Evolutionary conservation across 106 monocot species (phyloP).

Genomic region (Iris macrosiphon): DNA sequence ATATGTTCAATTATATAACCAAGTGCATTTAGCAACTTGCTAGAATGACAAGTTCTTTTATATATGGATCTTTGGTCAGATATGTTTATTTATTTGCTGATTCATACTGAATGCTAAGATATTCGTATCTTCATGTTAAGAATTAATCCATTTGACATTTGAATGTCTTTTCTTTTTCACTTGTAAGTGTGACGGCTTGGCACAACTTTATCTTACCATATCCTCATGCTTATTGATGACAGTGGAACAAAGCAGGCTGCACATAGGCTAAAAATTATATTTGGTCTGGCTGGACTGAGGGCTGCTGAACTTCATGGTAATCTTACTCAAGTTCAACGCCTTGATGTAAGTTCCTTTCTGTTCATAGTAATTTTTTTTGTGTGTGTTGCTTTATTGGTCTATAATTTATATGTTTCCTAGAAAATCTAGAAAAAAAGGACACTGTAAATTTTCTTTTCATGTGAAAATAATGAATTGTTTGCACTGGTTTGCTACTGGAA

Average conservation of each 20-base stretch:
- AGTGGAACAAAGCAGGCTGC: constrained; percentile 94
- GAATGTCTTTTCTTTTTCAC: background rate
- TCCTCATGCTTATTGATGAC: constrained; percentile 1
- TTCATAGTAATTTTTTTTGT: background rate
- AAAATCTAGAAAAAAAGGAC: too few species aligned
- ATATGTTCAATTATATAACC: too few species aligned
- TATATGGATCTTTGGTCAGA: too few species aligned
- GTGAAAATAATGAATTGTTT: too few species aligned
- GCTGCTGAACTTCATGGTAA: constrained; percentile 99
- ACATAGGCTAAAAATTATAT: constrained; percentile 95
- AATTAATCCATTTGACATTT: background rate
- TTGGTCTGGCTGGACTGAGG: constrained; percentile 84
- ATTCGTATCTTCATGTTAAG: background rate
- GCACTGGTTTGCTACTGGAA: too few species aligned
- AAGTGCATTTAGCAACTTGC: too few species aligned
- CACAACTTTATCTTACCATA: background rate
- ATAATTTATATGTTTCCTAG: too few species aligned
- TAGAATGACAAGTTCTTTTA: too few species aligned
- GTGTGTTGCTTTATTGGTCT: too few species aligned
- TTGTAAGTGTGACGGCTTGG: background rate
- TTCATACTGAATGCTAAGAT: background rate
- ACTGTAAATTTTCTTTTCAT: too few species aligned
- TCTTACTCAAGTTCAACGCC: constrained; percentile 93
- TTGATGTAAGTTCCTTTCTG: constrained; percentile 69
- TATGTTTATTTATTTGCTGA: constrained; percentile 8